Conservation (phyloP, 169 alveolate genomes). For the Babesia bigemina region DNA sequence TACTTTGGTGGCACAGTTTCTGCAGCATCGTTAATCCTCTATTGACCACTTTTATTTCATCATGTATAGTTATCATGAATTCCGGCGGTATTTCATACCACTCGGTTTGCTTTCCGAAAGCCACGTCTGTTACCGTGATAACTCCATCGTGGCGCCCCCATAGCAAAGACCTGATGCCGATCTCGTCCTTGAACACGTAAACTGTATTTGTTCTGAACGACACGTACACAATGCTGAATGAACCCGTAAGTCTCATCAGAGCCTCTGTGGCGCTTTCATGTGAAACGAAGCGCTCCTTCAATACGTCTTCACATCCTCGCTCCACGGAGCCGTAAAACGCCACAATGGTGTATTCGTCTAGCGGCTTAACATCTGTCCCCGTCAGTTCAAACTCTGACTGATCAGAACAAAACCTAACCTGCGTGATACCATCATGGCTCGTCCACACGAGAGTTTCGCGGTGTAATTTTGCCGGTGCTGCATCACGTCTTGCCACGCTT, state of each 20-base stretch:
- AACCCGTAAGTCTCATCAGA: conserved; percentile 16
- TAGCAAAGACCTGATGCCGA: conserved; percentile 53
- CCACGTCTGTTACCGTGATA: conserved; percentile 12
- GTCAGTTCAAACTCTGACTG: conserved; percentile 9
- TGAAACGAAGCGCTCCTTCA: neutral
- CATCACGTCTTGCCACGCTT: neutral
- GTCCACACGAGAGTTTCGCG: conserved; percentile 1
- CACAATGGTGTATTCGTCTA: conserved; percentile 6
- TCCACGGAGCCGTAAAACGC: conserved; percentile 48
- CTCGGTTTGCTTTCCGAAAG: neutral
- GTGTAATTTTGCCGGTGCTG: neutral
- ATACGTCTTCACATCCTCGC: neutral
- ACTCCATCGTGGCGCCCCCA: neutral
- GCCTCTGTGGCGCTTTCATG: neutral
- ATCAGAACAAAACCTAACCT: conserved; percentile 19
- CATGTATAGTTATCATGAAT: conserved; percentile 1
- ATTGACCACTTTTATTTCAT: neutral
- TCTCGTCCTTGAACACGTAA: conserved; percentile 40
- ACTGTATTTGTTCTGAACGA: conserved; percentile 24
- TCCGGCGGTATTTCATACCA: conserved; percentile 64
- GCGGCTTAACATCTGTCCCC: conserved; percentile 6
- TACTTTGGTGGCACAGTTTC: neutral
- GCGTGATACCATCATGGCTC: neutral
- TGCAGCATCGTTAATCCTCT: neutral
- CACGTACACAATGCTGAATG: conserved; percentile 33